phyloP scores from a whole-genome alignment of 768 basidiomycete species.

The Paxillus rubicundulus region DNA sequence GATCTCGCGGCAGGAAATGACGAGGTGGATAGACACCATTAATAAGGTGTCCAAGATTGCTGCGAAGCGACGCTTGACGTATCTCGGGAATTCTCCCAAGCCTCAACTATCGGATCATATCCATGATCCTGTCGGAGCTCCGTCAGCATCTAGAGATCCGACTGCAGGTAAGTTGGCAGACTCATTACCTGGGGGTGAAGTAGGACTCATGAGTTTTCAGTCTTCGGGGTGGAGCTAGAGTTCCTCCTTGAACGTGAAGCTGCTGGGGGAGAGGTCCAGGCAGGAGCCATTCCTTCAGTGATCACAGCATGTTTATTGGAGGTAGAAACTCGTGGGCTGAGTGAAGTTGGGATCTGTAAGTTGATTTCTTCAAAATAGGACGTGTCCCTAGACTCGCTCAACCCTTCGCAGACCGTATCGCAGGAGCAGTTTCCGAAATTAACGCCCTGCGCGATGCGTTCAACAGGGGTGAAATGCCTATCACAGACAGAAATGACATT shows the following conservation, averaged over 20 bases:
- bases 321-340: constrained; percentile 72
- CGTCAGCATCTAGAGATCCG: constrained; percentile 64
- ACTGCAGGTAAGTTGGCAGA: constrained; percentile 54
- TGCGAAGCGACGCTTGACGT: constrained; percentile 77
- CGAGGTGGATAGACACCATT: constrained; percentile 75
- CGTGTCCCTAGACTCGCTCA: background rate
- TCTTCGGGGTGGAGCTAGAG: constrained; percentile 76
- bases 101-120: constrained; percentile 73
- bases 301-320: constrained; percentile 65
- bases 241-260: constrained; percentile 67
- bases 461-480: constrained; percentile 69
- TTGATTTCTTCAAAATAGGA: constrained; percentile 8
- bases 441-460: constrained; percentile 69
- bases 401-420: constrained; percentile 64
- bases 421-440: constrained; percentile 71
- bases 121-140: constrained; percentile 49
- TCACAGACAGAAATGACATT: constrained; percentile 62
- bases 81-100: constrained; percentile 74
- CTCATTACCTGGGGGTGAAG: background rate
- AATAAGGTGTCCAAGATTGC: constrained; percentile 67
- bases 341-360: constrained; percentile 83
- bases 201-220: constrained; percentile 31
- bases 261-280: constrained; percentile 43
- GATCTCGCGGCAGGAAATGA: constrained; percentile 65
- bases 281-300: constrained; percentile 63